These are phyloP conservation scores for Calonectria honghensis DNA, from an alignment of 2,329 filamentous ascomycete genomes.

Conservation along the genomic window DNA sequence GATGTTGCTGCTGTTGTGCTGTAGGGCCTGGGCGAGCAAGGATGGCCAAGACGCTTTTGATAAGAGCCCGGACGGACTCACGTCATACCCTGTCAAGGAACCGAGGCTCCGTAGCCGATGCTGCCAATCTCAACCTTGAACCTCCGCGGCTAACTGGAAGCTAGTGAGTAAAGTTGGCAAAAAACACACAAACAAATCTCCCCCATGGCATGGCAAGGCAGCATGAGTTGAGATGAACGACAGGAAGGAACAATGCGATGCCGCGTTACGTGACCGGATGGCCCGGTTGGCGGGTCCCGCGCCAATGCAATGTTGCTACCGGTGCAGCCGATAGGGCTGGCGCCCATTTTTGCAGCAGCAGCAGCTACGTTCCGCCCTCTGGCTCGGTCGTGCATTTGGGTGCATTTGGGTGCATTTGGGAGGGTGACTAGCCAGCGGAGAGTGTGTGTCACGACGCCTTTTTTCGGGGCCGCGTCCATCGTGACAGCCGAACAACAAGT, in stretches of 20 bases:
- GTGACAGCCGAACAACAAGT: slow-evolving; percentile 11
- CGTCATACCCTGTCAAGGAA: slow-evolving; percentile 21
- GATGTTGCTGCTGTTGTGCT: slow-evolving; percentile 10
- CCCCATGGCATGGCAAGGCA: neutral
- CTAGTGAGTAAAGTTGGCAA: neutral
- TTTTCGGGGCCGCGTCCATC: slow-evolving; percentile 1
- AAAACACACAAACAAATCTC: neutral
- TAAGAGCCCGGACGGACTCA: slow-evolving; percentile 15
- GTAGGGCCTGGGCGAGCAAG: slow-evolving; percentile 18
- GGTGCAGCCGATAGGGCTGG: slow-evolving; percentile 44
- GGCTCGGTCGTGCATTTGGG: neutral
- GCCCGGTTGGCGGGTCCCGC: slow-evolving; percentile 19
- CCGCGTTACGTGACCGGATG: slow-evolving; percentile 28
- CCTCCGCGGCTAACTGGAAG: slow-evolving; percentile 13
- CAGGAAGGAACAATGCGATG: neutral
- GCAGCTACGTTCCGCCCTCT: neutral
- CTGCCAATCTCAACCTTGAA: slow-evolving; percentile 22
- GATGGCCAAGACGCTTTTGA: slow-evolving; percentile 16
- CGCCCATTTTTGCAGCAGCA: neutral
- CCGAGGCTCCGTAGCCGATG: slow-evolving; percentile 8
- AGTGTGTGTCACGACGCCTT: neutral
- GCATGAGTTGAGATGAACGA: slow-evolving; percentile 34
- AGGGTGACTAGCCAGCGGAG: neutral
- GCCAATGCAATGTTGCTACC: slow-evolving; percentile 33
- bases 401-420: neutral